Percentiles rank a stretch among this genome's conserved stretches.
Evolutionary conservation across 805 yeast genomes (phyloP).

Genomic region (Metschnikowia lochheadii): DNA sequence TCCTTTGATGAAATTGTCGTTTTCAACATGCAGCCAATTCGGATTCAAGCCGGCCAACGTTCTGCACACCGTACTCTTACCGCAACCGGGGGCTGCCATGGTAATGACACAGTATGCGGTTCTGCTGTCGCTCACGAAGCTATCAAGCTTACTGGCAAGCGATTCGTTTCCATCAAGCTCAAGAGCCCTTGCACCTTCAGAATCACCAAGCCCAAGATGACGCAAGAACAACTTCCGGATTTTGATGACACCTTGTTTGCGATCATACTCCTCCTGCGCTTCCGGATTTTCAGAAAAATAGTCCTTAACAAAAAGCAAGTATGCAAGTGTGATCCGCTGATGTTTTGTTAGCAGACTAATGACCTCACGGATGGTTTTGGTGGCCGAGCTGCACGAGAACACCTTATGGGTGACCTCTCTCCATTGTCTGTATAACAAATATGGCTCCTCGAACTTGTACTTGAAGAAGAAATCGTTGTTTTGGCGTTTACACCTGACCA

Average conservation of each 20-base stretch:
- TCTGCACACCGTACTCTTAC: slow-evolving; percentile 79
- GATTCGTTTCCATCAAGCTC: slow-evolving; percentile 39
- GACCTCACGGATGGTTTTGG: slow-evolving; percentile 22
- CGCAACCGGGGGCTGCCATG: slow-evolving; percentile 89
- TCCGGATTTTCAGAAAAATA: slow-evolving; percentile 48
- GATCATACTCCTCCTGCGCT: slow-evolving; percentile 41
- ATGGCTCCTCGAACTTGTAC: slow-evolving; percentile 93
- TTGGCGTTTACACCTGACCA: slow-evolving; percentile 57
- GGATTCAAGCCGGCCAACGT: slow-evolving; percentile 56
- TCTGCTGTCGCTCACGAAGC: slow-evolving; percentile 20
- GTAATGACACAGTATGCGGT: slow-evolving; percentile 63
- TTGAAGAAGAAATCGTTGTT: slow-evolving; percentile 71
- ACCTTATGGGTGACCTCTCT: slow-evolving; percentile 76
- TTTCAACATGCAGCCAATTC: slow-evolving; percentile 72
- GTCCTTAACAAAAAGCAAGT: slow-evolving; percentile 62
- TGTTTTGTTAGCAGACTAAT: slow-evolving; percentile 40
- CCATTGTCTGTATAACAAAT: slow-evolving; percentile 82
- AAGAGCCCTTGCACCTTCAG: slow-evolving; percentile 57
- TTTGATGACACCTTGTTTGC: slow-evolving; percentile 70
- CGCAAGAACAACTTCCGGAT: slow-evolving; percentile 64
- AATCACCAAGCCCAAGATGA: slow-evolving; percentile 37
- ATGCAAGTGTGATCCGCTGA: slow-evolving; percentile 57
- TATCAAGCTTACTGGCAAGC: slow-evolving; percentile 16
- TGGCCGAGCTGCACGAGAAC: slow-evolving; percentile 31
- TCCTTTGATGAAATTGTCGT: slow-evolving; percentile 62